Conservation (phyloP, 1,284 basidiomycete genomes). For the Trametes hirsuta region DNA sequence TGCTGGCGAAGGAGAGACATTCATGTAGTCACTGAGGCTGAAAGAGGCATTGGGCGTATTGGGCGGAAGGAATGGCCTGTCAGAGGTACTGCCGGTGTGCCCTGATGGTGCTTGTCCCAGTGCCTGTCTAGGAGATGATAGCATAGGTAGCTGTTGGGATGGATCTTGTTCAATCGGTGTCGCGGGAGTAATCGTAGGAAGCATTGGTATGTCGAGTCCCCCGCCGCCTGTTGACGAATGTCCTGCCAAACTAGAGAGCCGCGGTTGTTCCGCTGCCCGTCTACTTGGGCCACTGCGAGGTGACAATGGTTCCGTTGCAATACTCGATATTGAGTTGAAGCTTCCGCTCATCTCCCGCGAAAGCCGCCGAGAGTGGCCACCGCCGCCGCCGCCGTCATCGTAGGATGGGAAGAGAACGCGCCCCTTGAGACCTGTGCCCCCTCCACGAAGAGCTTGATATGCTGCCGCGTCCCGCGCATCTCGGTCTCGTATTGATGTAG, state of each 20-base stretch:
- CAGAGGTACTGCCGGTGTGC: conserved; percentile 6
- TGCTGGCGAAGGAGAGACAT: conserved; percentile 68
- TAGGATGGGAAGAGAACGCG: conserved; percentile 64
- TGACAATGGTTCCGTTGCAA: conserved; percentile 29
- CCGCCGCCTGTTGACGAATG: background rate
- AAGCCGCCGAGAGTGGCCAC: conserved; percentile 25
- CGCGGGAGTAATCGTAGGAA: conserved; percentile 40
- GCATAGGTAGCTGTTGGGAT: conserved; percentile 32
- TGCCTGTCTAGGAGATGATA: conserved; percentile 32
- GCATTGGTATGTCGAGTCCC: conserved; percentile 22
- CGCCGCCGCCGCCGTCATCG: conserved; percentile 25
- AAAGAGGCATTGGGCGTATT: conserved; percentile 52
- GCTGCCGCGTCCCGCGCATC: conserved; percentile 57
- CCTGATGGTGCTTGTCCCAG: conserved; percentile 7
- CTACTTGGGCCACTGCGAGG: conserved; percentile 22
- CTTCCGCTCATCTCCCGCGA: conserved; percentile 36
- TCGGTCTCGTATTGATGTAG: conserved; percentile 45
- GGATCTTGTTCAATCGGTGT: conserved; percentile 38
- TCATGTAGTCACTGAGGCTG: conserved; percentile 72
- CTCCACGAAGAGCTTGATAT: conserved; percentile 55
- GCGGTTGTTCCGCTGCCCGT: conserved; percentile 4
- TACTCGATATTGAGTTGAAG: conserved; percentile 34
- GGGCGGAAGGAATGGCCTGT: conserved; percentile 35
- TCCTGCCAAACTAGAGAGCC: conserved; percentile 3
- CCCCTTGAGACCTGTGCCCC: conserved; percentile 55